Percentiles rank a stretch among this genome's conserved stretches.
Conservation (phyloP, 129 eudicot species). For the Saposhnikovia divaricata region DNA sequence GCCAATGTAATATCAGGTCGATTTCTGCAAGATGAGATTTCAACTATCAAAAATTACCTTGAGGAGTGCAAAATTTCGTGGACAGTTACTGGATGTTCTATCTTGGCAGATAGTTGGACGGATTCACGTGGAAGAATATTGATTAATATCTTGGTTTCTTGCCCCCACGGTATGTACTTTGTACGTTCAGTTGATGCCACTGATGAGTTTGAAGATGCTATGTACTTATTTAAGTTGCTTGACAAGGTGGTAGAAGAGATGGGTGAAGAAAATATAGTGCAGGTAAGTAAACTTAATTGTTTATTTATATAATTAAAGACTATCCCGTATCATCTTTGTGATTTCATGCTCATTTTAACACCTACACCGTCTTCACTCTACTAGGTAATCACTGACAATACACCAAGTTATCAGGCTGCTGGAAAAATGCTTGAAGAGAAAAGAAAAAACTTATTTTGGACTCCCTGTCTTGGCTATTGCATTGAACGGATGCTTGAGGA, state of each 20-base stretch:
- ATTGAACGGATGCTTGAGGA: slow-evolving; percentile 78
- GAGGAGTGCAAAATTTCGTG: slow-evolving; percentile 78
- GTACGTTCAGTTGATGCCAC: slow-evolving; percentile 78
- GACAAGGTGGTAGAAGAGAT: slow-evolving; percentile 82
- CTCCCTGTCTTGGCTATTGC: slow-evolving; percentile 81
- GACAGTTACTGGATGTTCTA: slow-evolving; percentile 91
- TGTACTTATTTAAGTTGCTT: slow-evolving; percentile 51
- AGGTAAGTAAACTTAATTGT: slow-evolving; percentile 38
- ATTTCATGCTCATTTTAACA: neutral
- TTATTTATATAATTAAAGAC: neutral
- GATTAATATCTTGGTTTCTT: slow-evolving; percentile 73
- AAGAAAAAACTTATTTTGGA: slow-evolving; percentile 69
- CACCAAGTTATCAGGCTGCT: slow-evolving; percentile 69
- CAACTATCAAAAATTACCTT: slow-evolving; percentile 51
- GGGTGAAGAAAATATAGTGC: slow-evolving; percentile 95
- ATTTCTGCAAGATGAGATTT: slow-evolving; percentile 61
- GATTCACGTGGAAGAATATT: slow-evolving; percentile 55
- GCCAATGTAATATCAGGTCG: slow-evolving; percentile 53
- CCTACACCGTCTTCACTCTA: neutral
- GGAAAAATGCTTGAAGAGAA: slow-evolving; percentile 97
- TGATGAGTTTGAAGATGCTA: slow-evolving; percentile 51
- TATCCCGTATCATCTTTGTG: slow-evolving; percentile 4
- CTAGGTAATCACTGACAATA: slow-evolving; percentile 72
- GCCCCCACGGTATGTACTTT: slow-evolving; percentile 92
- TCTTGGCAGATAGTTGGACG: slow-evolving; percentile 92